phyloP scores from a whole-genome alignment of 352 stramenopile genomes.

The Globisporangium camurandrum region DNA sequence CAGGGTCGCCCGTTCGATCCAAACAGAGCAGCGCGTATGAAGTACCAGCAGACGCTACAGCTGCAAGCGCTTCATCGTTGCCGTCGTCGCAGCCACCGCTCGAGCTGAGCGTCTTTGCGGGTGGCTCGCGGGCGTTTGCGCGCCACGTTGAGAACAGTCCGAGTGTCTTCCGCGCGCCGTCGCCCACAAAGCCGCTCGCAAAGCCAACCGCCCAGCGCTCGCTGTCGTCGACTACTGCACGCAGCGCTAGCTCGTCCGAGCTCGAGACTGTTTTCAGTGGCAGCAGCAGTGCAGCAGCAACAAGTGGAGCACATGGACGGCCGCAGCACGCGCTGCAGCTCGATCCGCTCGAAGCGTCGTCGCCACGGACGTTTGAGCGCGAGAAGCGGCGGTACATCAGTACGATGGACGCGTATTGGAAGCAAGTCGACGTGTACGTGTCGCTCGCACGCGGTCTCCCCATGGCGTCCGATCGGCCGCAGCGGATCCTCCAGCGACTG shows the following conservation, averaged over 20 bases:
- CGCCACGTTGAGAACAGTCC: constrained; percentile 63
- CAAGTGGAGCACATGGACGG: constrained; percentile 1
- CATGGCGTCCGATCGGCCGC: constrained; percentile 53
- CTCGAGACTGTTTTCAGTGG: background rate
- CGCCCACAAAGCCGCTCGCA: constrained; percentile 27
- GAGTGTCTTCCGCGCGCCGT: constrained; percentile 43
- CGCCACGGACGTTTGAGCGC: constrained; percentile 62
- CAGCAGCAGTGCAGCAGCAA: background rate
- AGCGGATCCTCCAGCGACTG: constrained; percentile 52
- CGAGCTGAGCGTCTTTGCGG: constrained; percentile 42
- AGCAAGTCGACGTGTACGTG: constrained; percentile 67
- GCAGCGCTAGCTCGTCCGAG: constrained; percentile 12
- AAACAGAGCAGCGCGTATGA: background rate
- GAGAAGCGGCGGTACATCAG: constrained; percentile 71
- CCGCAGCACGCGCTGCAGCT: constrained; percentile 20
- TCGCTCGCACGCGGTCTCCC: constrained; percentile 35
- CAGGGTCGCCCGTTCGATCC: background rate
- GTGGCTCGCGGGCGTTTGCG: constrained; percentile 48
- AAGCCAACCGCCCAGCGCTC: constrained; percentile 14
- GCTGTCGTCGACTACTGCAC: background rate
- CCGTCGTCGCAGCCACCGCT: constrained; percentile 5
- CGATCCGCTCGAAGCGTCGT: constrained; percentile 47
- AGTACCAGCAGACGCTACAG: background rate
- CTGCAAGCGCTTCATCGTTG: background rate
- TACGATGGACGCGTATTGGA: constrained; percentile 81